Evolutionary conservation across 371 early-diverging fungal genomes (phyloP).

Genomic region (Ordospora colligata): DNA sequence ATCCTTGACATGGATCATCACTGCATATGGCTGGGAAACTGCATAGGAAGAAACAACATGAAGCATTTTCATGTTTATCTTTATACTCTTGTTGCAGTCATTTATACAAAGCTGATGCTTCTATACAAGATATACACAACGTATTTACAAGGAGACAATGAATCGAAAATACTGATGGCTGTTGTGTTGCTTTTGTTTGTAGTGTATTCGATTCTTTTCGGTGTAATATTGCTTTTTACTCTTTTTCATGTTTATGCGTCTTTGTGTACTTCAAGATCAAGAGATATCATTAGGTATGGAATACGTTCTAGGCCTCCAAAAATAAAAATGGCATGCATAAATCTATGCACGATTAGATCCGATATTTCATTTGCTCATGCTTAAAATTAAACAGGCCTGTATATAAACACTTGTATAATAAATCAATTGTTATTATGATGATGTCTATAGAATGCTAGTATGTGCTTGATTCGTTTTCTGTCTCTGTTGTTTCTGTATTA

Average conservation of each 20-base stretch:
- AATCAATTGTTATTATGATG: not conserved
- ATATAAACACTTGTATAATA: not conserved
- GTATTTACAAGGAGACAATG: not conserved
- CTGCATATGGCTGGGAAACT: conserved; percentile 56
- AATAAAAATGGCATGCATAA: not conserved
- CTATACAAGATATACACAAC: not conserved
- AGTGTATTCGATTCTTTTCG: not conserved
- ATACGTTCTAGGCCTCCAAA: not conserved
- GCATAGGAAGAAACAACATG: conserved; percentile 57
- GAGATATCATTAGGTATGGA: not conserved
- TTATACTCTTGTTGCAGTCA: not conserved
- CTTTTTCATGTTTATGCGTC: not conserved
- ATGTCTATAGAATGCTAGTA: not conserved
- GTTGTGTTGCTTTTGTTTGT: not conserved
- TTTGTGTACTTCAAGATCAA: not conserved
- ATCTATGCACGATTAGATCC: not conserved
- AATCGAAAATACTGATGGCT: not conserved
- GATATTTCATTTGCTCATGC: not conserved
- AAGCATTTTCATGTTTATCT: conserved; percentile 19
- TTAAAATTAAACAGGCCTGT: too few relatives aligned
- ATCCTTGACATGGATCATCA: conserved; percentile 61
- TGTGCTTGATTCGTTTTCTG: not conserved
- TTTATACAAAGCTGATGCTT: not conserved
- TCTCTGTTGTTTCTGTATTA: not conserved
- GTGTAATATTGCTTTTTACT: not conserved